Base-by-base conservation (phyloP, 805 yeast genomes). In the Zygoascus flipseniorum region DNA sequence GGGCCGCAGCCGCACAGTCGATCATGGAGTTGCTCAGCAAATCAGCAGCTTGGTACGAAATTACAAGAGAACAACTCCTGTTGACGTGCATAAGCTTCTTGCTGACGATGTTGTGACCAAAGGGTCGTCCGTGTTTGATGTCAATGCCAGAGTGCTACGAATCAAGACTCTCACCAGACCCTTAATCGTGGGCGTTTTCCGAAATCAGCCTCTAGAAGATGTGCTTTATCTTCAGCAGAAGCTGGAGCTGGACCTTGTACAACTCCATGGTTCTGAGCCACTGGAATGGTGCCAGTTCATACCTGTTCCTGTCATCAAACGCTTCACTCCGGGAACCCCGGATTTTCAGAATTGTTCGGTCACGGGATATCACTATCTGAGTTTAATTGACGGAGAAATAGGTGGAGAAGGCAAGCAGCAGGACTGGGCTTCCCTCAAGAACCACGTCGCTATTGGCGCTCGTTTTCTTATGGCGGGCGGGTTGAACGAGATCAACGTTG, bases 351-450 rank as follows among this genome's bases (percentile, higher is more conserved):
- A 63, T 13, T 60, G 72, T 16, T 53, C 59, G 9, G 52, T 65
- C 3, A 58, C 63, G 2, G 65, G 68, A 4, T 69, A 73, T 14
- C 82, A 84, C 52, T 60, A 77, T 10, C 57, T 84, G 4, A 80
- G 89, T 1, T 72, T 93, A 48, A 72, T 92, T 18, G 99, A 93
- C 64, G 84, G 95, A 1, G 96, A 87, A 61, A 76, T 76, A 1
- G 99, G 99, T 10, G 99, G 99, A 1, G 93, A 89, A 59, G 99
- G 99, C 5, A 79, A 79, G 52, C 61, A 72, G n/a, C 77, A 89
- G 16, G 81, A 86, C 65, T 92, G 98, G 98, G 63, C 70, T 1
- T 67, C 71, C 9, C 72, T 82, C 43, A 63, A 70, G 1, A 55
- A 62, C 72, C 78, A 72, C 64, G 74, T 32, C 23, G 56, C 20